Conservation (phyloP, 805 yeast genomes). For the Kluyveromyces lactis region DNA sequence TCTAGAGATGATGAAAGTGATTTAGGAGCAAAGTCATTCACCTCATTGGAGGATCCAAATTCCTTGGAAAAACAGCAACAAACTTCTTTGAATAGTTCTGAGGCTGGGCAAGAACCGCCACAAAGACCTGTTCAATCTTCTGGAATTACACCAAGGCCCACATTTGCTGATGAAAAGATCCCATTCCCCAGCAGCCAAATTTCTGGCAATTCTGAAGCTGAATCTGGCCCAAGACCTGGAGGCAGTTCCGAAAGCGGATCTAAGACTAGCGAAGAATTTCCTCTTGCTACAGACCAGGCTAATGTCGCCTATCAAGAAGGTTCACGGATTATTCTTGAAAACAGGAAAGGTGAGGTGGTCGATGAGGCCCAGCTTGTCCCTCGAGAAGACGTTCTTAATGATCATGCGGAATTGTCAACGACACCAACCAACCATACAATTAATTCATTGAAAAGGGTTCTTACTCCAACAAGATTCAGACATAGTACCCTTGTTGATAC, state of each 20-base stretch:
- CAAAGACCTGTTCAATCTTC: background rate
- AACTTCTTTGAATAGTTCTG: background rate
- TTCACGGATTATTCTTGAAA: constrained; percentile 62
- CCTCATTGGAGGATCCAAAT: constrained; percentile 1
- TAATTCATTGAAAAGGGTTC: constrained; percentile 18
- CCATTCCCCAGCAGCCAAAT: constrained; percentile 7
- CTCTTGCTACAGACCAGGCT: constrained; percentile 25
- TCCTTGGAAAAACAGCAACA: background rate
- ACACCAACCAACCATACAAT: constrained; percentile 25
- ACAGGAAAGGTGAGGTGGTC: constrained; percentile 73
- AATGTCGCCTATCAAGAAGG: constrained; percentile 62
- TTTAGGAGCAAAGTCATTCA: constrained; percentile 2
- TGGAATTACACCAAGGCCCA: constrained; percentile 20
- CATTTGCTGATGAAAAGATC: constrained; percentile 9
- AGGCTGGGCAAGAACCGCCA: background rate
- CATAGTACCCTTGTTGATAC: constrained; percentile 15
- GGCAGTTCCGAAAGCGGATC: constrained; percentile 14
- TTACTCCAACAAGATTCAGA: constrained; percentile 17
- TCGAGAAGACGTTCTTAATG: constrained; percentile 20
- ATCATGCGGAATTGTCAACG: constrained; percentile 9
- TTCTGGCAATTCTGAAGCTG: constrained; percentile 4
- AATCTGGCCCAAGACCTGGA: constrained; percentile 2
- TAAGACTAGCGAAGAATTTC: constrained; percentile 15
- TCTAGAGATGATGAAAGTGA: constrained; percentile 19
- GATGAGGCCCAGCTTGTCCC: constrained; percentile 40